Base-by-base conservation (phyloP, 1,284 basidiomycete genomes). In the Agaricales sp. region DNA sequence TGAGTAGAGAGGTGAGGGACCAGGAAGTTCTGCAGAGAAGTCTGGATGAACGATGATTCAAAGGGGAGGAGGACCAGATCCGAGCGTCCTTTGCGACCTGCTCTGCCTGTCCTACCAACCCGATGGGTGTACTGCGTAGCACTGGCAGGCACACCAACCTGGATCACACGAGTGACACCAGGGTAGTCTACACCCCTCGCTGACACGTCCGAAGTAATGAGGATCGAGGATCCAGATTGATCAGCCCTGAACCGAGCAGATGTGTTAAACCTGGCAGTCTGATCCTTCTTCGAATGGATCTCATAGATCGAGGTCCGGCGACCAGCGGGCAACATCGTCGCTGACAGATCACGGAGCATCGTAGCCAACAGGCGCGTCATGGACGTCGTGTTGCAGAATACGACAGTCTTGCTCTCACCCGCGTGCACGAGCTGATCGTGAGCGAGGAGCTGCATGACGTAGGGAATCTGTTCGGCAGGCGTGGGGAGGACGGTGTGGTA, bases 341-440 rank as follows among this genome's bases (percentile, higher is more conserved):
- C 58, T 1, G 62, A 55, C 2, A 89, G 61, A 43, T 79, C 69
- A 39, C 73, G 70, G 38, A 94, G 53, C 51, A 93, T 52, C 1
- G 74, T 78, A 3, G 82, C 67, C 60, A 82, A 85, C 8, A 97
- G 70, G 66, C 87, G 80, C 4, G 87, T 92, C 73, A 87, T 76
- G 62, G 88, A 92, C 14, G 92, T 93, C 1, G 96, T 98, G 25
- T 88, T 83, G 19, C 92, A 69, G 75, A 99, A 98, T 24, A 99
- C 63, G 58, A 99, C 83, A 48, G 81, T 67, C 66, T 98, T 99
- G 43, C 83, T 86, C 43, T 72, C 69, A 21, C 72, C 70, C 0
- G 82, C 76, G 63, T 92, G 82, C 14, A 63, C 58, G 46, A 99
- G 74, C 64, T 97, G 94, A 65, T 99, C 96, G 56, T 95, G 90